These are phyloP conservation scores for Bipolaris gigantea DNA, from an alignment of 2,329 filamentous ascomycete species.

Conservation along the genomic window DNA sequence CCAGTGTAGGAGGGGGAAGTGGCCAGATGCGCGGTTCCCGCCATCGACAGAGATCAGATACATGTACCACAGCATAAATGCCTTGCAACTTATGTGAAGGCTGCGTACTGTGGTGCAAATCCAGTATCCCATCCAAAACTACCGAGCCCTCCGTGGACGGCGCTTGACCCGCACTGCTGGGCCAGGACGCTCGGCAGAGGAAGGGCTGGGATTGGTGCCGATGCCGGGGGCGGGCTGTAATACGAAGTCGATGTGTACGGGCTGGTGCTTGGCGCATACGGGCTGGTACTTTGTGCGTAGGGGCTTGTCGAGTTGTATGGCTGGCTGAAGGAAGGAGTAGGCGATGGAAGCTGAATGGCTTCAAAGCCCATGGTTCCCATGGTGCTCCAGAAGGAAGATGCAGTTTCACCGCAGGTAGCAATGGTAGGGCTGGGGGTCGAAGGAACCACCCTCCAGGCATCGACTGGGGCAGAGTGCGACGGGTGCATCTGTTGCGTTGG, in stretches of 20 bases:
- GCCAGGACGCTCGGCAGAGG: conserved; percentile 85
- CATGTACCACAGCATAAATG: conserved; percentile 26
- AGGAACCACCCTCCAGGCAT: conserved; percentile 87
- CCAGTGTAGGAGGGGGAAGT: conserved; percentile 32
- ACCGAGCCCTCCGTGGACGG: conserved; percentile 63
- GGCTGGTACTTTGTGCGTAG: conserved; percentile 46
- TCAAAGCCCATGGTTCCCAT: conserved; percentile 63
- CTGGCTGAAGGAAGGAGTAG: conserved; percentile 77
- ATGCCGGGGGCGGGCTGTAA: conserved; percentile 77
- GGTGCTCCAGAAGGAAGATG: conserved; percentile 75
- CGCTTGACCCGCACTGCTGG: conserved; percentile 77
- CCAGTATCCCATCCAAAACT: conserved; percentile 86
- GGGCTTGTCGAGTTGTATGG: conserved; percentile 49
- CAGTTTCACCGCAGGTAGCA: conserved; percentile 71
- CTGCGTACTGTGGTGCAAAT: conserved; percentile 70
- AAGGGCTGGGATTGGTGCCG: conserved; percentile 72
- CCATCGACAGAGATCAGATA: conserved; percentile 30
- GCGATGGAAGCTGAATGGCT: conserved; percentile 72
- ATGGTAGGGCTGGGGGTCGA: conserved; percentile 76
- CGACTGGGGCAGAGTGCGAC: conserved; percentile 70
- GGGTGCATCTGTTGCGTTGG: conserved; percentile 61
- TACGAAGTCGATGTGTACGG: conserved; percentile 72
- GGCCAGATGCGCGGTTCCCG: conserved; percentile 50
- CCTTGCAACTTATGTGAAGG: conserved; percentile 70
- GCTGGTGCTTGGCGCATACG: conserved; percentile 52